These are phyloP conservation scores for Byssoonygena ceratinophila DNA, from an alignment of 2,329 filamentous ascomycete species.

Conservation along the genomic window DNA sequence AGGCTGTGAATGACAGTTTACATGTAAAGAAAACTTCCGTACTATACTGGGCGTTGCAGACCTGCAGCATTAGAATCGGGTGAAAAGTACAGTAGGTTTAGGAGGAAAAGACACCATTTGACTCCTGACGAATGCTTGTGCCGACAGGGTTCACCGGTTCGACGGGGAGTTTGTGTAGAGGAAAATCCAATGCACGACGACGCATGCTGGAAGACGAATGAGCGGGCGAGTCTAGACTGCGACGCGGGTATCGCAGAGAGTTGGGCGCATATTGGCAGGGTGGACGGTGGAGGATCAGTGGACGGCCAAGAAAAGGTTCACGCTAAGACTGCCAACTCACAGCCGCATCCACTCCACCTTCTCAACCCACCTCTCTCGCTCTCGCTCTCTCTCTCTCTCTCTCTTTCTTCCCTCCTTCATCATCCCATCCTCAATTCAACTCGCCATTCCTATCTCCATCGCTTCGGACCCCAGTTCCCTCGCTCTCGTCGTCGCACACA, in stretches of 20 bases:
- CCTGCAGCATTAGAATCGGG: too few species aligned
- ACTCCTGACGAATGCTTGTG: background rate
- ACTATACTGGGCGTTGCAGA: too few species aligned
- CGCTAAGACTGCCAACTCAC: conserved; percentile 11
- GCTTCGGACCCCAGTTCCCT: background rate
- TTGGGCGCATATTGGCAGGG: background rate
- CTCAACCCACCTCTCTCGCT: background rate
- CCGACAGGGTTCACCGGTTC: background rate
- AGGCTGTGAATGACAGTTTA: too few species aligned
- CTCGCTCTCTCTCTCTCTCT: background rate
- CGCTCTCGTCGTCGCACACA: conserved; percentile 1
- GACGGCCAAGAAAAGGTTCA: conserved; percentile 1
- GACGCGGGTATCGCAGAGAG: background rate
- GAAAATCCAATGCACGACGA: background rate
- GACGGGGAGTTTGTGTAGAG: background rate
- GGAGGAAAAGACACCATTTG: too few species aligned
- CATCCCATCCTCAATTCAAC: background rate
- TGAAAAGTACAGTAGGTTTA: too few species aligned
- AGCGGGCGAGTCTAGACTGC: conserved; percentile 1
- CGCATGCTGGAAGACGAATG: background rate
- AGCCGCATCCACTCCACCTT: conserved; percentile 4
- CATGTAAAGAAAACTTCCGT: too few species aligned
- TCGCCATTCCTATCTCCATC: background rate
- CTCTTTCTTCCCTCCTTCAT: background rate
- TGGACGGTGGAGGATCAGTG: background rate